Conservation (phyloP, 768 basidiomycete genomes). For the Termitomyces sp. region DNA sequence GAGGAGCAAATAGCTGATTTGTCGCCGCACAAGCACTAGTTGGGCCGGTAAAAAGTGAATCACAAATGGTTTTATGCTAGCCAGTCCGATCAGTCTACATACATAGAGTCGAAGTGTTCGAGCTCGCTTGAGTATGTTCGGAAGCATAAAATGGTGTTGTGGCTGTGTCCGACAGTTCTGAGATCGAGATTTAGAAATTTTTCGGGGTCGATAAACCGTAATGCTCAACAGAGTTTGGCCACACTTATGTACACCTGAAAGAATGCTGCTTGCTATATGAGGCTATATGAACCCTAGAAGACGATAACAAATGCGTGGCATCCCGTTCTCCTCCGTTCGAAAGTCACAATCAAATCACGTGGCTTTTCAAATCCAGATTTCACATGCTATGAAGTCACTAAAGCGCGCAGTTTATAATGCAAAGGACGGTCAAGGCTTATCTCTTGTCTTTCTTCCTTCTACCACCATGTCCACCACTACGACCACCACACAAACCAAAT, state of each 20-base stretch:
- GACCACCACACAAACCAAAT: conserved; percentile 19
- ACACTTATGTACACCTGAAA: neutral
- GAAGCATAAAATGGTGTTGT: neutral
- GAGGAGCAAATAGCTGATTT: too few species aligned
- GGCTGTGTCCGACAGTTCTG: neutral
- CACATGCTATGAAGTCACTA: conserved; percentile 8
- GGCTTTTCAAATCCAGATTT: neutral
- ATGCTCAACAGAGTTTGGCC: neutral
- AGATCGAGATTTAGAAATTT: neutral
- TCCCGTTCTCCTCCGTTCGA: neutral
- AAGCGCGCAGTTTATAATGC: conserved; percentile 1
- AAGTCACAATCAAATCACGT: neutral
- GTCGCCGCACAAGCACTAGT: neutral
- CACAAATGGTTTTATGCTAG: too few species aligned
- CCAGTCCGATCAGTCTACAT: neutral
- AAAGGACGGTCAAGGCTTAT: conserved; percentile 2
- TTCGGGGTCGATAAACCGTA: neutral
- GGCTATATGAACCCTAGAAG: neutral
- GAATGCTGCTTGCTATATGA: neutral
- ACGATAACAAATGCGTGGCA: neutral
- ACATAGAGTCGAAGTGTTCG: neutral
- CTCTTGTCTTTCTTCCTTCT: conserved; percentile 10
- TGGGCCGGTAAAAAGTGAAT: too few species aligned
- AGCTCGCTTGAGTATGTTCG: neutral
- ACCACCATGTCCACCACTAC: conserved; percentile 15